These are phyloP conservation scores for Plasmopara muralis DNA, from an alignment of 352 stramenopile genomes.

Conservation along the genomic window DNA sequence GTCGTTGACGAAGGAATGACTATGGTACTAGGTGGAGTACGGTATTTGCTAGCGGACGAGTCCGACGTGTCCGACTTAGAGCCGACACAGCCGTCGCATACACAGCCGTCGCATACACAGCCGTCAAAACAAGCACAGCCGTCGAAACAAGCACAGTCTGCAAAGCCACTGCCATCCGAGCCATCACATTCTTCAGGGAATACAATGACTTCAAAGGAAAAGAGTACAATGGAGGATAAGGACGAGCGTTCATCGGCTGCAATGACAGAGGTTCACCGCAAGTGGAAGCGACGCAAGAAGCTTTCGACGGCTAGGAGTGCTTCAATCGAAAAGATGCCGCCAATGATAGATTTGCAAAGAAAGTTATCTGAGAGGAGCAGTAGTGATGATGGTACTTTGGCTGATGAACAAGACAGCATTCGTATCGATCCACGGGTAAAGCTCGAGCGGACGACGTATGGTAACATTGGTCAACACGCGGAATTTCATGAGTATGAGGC, in stretches of 20 bases:
- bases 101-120: neutral
- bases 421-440: slow-evolving; percentile 14
- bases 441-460: slow-evolving; percentile 8
- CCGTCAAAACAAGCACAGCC: too few relatives aligned
- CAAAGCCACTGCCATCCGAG: too few relatives aligned
- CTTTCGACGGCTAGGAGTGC: slow-evolving; percentile 19
- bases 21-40: slow-evolving; percentile 13
- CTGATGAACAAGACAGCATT: slow-evolving; percentile 7
- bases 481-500: slow-evolving; percentile 23
- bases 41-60: slow-evolving; percentile 23
- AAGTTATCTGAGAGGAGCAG: slow-evolving; percentile 7
- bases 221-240: neutral
- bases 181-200: too few relatives aligned
- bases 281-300: slow-evolving; percentile 33
- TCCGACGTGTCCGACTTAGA: slow-evolving; percentile 19
- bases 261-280: slow-evolving; percentile 12
- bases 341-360: slow-evolving; percentile 2
- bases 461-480: slow-evolving; percentile 11
- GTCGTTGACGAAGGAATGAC: neutral
- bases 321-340: slow-evolving; percentile 7
- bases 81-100: slow-evolving; percentile 7
- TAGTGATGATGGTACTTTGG: slow-evolving; percentile 1
- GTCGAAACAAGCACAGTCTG: neutral
- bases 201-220: too few relatives aligned
- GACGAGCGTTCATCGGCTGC: neutral